A percentile compares a stretch with the other conserved stretches of the same genome.
These are phyloP conservation scores for Aquilaria yunnanensis DNA, from an alignment of 345 rosid genomes.

Conservation along the genomic window DNA sequence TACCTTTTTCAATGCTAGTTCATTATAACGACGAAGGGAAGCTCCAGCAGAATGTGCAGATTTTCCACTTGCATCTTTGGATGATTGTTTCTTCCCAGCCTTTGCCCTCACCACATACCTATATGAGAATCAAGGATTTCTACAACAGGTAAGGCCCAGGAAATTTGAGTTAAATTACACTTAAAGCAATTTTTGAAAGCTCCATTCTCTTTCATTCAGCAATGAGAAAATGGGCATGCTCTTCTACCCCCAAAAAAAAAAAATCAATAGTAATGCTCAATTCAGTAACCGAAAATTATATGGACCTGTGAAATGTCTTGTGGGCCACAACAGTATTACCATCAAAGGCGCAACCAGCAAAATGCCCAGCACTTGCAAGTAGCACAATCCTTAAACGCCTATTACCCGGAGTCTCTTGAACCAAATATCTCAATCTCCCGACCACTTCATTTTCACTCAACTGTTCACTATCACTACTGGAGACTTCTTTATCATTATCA, in stretches of 20 bases:
- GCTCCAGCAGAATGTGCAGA: constrained; percentile 93
- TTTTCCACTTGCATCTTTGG: constrained; percentile 83
- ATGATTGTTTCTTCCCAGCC: constrained; percentile 96
- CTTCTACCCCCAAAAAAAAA: background rate
- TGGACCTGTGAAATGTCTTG: constrained; percentile 92
- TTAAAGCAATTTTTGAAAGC: constrained; percentile 3
- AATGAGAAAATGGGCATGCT: constrained; percentile 2
- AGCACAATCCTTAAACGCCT: constrained; percentile 49
- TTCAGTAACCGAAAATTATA: constrained; percentile 3
- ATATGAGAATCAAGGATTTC: constrained; percentile 15
- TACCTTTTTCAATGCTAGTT: constrained; percentile 93
- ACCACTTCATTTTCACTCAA: constrained; percentile 47
- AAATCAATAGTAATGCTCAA: background rate
- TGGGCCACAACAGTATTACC: constrained; percentile 68
- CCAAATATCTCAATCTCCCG: constrained; percentile 45
- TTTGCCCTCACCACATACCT: constrained; percentile 97
- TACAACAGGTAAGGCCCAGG: background rate
- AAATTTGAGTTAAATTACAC: background rate
- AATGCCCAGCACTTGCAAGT: constrained; percentile 93
- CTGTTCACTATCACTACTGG: constrained; percentile 8
- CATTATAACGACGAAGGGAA: constrained; percentile 91
- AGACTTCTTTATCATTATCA: constrained; percentile 28
- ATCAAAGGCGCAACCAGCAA: constrained; percentile 81
- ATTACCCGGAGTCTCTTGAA: constrained; percentile 36
- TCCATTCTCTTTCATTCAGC: background rate